These are phyloP conservation scores for Boletus rubropictus DNA, from an alignment of 768 basidiomycete genomes.

Conservation along the genomic window DNA sequence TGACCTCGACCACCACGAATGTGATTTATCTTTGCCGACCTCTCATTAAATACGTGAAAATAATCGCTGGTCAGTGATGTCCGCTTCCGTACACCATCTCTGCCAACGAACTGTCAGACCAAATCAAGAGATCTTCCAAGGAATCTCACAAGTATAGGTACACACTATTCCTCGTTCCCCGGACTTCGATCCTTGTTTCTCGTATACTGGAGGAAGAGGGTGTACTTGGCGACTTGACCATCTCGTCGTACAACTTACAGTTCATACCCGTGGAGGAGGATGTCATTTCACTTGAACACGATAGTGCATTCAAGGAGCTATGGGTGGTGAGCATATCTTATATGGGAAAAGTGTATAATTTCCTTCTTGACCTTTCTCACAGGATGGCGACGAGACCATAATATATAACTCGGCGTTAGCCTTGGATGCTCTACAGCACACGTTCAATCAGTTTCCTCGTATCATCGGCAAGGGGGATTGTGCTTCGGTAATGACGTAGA, in stretches of 20 bases:
- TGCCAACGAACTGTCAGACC: slow-evolving; percentile 52
- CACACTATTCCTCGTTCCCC: slow-evolving; percentile 82
- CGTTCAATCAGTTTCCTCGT: slow-evolving; percentile 87
- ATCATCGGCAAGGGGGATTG: slow-evolving; percentile 91
- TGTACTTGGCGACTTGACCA: slow-evolving; percentile 90
- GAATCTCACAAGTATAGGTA: slow-evolving; percentile 76
- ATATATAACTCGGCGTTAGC: slow-evolving; percentile 88
- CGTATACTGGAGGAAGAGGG: slow-evolving; percentile 92
- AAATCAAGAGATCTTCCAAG: slow-evolving; percentile 76
- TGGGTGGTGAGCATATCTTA: slow-evolving; percentile 65
- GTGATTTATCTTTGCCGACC: slow-evolving; percentile 93
- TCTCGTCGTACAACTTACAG: slow-evolving; percentile 85
- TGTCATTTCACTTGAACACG: slow-evolving; percentile 84
- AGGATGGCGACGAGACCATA: slow-evolving; percentile 92
- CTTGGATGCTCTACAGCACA: slow-evolving; percentile 71
- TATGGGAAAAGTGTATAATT: not conserved
- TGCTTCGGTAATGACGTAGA: slow-evolving; percentile 50
- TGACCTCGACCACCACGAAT: slow-evolving; percentile 78
- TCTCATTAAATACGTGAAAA: slow-evolving; percentile 75
- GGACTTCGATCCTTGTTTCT: slow-evolving; percentile 79
- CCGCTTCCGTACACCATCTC: slow-evolving; percentile 7
- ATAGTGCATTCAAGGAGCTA: slow-evolving; percentile 79
- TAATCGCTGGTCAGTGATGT: slow-evolving; percentile 71
- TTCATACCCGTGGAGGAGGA: slow-evolving; percentile 93
- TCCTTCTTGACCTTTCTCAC: not conserved